Evolutionary conservation across 768 basidiomycete species (phyloP), one percentile per base, ranked within the genome.

Genomic region (Lenzites betulinus): DNA sequence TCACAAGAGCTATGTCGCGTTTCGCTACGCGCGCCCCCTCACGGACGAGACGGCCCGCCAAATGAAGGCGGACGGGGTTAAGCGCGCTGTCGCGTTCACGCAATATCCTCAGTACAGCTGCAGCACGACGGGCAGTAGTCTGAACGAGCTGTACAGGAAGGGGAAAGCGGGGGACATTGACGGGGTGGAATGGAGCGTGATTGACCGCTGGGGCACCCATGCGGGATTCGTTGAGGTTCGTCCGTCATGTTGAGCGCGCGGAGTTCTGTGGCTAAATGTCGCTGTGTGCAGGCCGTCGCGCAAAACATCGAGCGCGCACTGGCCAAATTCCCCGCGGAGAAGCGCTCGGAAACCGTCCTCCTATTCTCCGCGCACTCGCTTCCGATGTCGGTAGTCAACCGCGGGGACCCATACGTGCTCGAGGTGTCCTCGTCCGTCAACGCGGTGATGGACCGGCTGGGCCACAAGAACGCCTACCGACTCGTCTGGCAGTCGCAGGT

Each of bases 71-170:
- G 97, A 98, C 70, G 94, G 95, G 22, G 93, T 99, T 33, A 89
- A 82, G 73, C 80, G 95, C 63, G 97, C 96, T 0, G 79, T 99
- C 26, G 97, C 95, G 20, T 99, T 99, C 77, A 93, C 93, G 3
- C 97, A 99, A 75, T 99, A 99, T 73, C 97, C 97, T 1, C 97
- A 99, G 74, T 99, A 99, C 75, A 92, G 90, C 69, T 99, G 97
- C 75, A 95, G 93, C 63, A 99, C 97, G 12, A 98, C 97, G 0
- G 97, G 97, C 51, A 97, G 95, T 76, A 95, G 93, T 72, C 71
- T 99, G 70, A 99, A 98, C 69, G 97, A 99, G 73, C 76, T 99
- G 26, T 95, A 84, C 68, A 78, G 89, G 71, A 77, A 75, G 67
- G 83, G 84, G 52, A 84, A 80, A 67, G 76, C 78, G 38, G 88